Evolutionary conservation across 176 grass and related monocot species (phyloP).

Genomic region (Avena sativa): DNA sequence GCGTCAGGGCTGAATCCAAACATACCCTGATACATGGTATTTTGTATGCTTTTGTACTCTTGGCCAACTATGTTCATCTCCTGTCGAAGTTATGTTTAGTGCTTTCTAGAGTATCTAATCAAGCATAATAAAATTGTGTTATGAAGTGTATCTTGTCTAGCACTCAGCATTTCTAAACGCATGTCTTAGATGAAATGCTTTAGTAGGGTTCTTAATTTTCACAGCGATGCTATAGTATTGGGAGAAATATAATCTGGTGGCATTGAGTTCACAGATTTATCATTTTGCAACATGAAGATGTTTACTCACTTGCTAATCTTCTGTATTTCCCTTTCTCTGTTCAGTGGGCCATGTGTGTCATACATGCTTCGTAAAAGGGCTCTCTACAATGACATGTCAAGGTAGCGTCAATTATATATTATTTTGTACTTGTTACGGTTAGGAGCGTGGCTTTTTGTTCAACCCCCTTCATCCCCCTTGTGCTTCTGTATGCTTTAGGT

Average conservation of each 20-base stretch:
- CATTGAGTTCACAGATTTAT: neutral
- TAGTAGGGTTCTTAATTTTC: neutral
- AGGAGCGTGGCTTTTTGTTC: neutral
- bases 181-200: neutral
- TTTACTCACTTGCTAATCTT: slow-evolving; percentile 28
- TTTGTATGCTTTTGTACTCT: neutral
- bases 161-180: neutral
- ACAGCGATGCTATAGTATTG: neutral
- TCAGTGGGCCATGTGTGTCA: slow-evolving; percentile 91
- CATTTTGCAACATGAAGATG: neutral
- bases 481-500: slow-evolving; percentile 48
- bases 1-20: too few species aligned
- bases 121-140: neutral
- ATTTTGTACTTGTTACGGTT: slow-evolving; percentile 24
- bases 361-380: slow-evolving; percentile 99
- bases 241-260: slow-evolving; percentile 27
- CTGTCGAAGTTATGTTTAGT: neutral
- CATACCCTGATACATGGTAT: neutral
- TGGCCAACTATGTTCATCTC: neutral
- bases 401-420: slow-evolving; percentile 47
- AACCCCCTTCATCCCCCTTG: neutral
- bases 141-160: neutral
- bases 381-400: slow-evolving; percentile 99
- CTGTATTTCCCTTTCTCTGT: slow-evolving; percentile 34
- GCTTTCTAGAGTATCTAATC: neutral